Evolutionary conservation across 306 rosid species (phyloP).

Genomic region (Vigna hirtella): DNA sequence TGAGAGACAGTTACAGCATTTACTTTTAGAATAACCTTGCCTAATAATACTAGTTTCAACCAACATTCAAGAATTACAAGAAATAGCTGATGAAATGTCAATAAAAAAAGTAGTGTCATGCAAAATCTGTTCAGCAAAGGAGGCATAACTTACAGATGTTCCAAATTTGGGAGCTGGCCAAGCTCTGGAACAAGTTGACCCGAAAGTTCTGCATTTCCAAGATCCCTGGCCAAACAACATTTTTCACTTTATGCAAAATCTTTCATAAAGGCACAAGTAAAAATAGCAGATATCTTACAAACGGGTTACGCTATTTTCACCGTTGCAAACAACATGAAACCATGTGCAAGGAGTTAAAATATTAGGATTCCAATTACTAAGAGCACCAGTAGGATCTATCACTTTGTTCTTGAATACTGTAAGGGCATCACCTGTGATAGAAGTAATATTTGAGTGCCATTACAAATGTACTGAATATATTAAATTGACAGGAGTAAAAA

Average conservation of each 20-base stretch:
- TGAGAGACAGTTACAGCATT: not conserved
- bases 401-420: constrained; percentile 55
- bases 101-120: not conserved
- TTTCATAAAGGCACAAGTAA: constrained; percentile 4
- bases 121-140: not conserved
- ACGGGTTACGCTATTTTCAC: constrained; percentile 59
- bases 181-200: constrained; percentile 69
- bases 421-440: constrained; percentile 68
- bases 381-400: constrained; percentile 60
- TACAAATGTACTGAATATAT: not conserved
- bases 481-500: not conserved
- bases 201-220: constrained; percentile 75
- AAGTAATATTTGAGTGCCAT: constrained; percentile 10
- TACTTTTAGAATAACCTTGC: not conserved
- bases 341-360: constrained; percentile 82
- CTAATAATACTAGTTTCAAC: not conserved
- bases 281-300: constrained; percentile 61
- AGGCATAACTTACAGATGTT: constrained; percentile 66
- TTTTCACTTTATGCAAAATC: not conserved
- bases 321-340: constrained; percentile 70
- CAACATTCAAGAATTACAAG: not conserved
- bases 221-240: constrained; percentile 57
- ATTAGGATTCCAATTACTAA: constrained; percentile 72
- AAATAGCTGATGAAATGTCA: not conserved
- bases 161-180: constrained; percentile 65